Evolutionary conservation across 192 early-diverging fungal species (phyloP).

Genomic region (Podila clonocystis): DNA sequence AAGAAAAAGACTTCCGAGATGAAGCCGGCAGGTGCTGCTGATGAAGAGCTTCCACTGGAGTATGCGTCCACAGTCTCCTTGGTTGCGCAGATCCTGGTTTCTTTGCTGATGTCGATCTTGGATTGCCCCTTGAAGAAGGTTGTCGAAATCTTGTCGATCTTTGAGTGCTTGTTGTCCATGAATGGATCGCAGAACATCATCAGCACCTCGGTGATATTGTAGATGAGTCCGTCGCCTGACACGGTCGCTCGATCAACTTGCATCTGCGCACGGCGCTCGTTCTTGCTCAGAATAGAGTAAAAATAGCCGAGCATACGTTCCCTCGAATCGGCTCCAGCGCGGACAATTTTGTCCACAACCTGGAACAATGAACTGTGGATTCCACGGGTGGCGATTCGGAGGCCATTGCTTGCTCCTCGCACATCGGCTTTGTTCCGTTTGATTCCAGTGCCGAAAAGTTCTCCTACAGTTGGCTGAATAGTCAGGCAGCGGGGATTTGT

Average conservation of each 20-base stretch:
- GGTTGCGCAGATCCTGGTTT: constrained; percentile 85
- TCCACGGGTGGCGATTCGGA: constrained; percentile 69
- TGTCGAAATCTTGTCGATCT: constrained; percentile 55
- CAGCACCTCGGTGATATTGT: constrained; percentile 74
- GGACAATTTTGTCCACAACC: constrained; percentile 72
- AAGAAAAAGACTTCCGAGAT: constrained; percentile 92
- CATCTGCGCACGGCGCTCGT: constrained; percentile 77
- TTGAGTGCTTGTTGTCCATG: constrained; percentile 76
- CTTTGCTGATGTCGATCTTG: constrained; percentile 71
- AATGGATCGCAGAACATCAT: constrained; percentile 87
- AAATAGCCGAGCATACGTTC: constrained; percentile 75
- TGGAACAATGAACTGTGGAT: constrained; percentile 63
- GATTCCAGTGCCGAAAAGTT: constrained; percentile 60
- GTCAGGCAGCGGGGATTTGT: too few relatives aligned
- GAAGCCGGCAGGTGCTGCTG: constrained; percentile 71
- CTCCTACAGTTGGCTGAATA: constrained; percentile 56
- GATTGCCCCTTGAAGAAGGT: constrained; percentile 53
- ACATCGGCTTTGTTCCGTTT: constrained; percentile 62
- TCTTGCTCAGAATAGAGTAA: constrained; percentile 69
- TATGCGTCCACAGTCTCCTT: constrained; percentile 74
- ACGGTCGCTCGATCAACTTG: constrained; percentile 81
- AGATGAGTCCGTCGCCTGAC: constrained; percentile 88
- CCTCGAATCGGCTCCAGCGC: constrained; percentile 64
- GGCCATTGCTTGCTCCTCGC: constrained; percentile 60
- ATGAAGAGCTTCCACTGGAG: constrained; percentile 13